A percentile compares a stretch with the other conserved stretches of the same genome.
phyloP scores from a whole-genome alignment of 352 stramenopile species.

The Plasmopara viticola region DNA sequence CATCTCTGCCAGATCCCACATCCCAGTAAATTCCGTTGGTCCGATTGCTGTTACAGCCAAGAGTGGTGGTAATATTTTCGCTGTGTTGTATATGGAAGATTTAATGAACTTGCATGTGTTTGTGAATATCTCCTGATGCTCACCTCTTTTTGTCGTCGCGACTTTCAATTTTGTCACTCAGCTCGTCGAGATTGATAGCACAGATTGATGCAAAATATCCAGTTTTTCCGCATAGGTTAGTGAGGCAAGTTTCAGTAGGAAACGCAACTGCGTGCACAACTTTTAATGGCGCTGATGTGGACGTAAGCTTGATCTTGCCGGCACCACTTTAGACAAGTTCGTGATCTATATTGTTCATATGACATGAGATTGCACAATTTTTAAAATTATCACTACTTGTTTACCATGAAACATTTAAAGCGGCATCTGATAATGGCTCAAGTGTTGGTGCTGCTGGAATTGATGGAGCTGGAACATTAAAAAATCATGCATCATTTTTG shows the following conservation, averaged over 20 bases:
- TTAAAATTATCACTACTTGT: not conserved
- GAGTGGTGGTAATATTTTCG: constrained; percentile 14
- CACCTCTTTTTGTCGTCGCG: constrained; percentile 29
- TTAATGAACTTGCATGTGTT: not conserved
- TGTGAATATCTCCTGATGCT: not conserved
- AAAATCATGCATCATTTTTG: too few relatives aligned
- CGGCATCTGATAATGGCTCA: constrained; percentile 10
- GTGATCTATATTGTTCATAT: constrained; percentile 17
- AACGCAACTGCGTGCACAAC: too few relatives aligned
- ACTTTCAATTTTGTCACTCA: constrained; percentile 32
- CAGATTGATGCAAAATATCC: too few relatives aligned
- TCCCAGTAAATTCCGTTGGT: constrained; percentile 11
- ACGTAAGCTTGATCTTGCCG: too few relatives aligned
- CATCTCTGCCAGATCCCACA: constrained; percentile 13
- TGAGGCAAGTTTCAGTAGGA: too few relatives aligned
- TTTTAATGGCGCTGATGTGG: too few relatives aligned
- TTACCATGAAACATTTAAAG: constrained; percentile 35
- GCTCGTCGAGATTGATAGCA: too few relatives aligned
- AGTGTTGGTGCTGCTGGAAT: constrained; percentile 22
- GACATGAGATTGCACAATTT: not conserved
- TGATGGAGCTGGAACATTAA: constrained; percentile 27
- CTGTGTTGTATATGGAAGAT: not conserved
- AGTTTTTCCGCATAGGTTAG: too few relatives aligned
- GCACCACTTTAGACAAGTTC: constrained; percentile 27
- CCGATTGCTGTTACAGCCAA: constrained; percentile 5